Evolutionary conservation across 1,284 basidiomycete species (phyloP), one percentile per base, ranked within the genome.

Genomic region (Malassezia dermatis): DNA sequence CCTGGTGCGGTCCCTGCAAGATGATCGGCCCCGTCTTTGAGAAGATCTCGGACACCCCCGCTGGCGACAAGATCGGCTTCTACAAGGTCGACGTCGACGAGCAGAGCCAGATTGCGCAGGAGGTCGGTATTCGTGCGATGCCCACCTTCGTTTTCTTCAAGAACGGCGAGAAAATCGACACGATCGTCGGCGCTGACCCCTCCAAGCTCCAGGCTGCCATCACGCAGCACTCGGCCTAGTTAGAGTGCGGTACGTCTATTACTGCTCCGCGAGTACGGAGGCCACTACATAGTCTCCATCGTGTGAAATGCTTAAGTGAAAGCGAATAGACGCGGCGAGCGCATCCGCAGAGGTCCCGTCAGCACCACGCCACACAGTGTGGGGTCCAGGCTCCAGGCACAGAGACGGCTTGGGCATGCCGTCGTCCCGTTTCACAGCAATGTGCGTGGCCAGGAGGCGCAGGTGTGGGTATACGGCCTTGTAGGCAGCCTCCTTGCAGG

Each of bases 401-500:
- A 34, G 77, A 11, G 2, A 26, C 11, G 31, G 60, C 37, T 50
- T 51, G 45, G 11, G 34, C 51, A 23, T 15, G 61, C 49, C 5
- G 50, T 24, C 31, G 6, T 67, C 66, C 15, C 58, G 56, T 1
- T 51, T 27, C 7, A 51, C 39, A 27, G 67, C 56, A 8, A 47
- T 37, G 24, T 45, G 40, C 21, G 19, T 30, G 35, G 34, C 37
- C 15, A 30, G 12, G 15, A 49, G 41, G 13, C 31, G 7, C 34
- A 80, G 67, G 23, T 65, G 58, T 1, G 86, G 84, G 64, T 83
- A 88, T 52, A 89, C 68, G 0, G 89, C 87, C 73, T 94, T 93
- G 78, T 89, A 91, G 0, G 85, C 83, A 0, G 89, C 87, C 77
- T 93, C 89, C 69, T 94, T 94, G 42, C 83, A 81, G 10, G 63